Conservation (phyloP, 495 filamentous ascomycete genomes). For the Rhypophila decipiens region DNA sequence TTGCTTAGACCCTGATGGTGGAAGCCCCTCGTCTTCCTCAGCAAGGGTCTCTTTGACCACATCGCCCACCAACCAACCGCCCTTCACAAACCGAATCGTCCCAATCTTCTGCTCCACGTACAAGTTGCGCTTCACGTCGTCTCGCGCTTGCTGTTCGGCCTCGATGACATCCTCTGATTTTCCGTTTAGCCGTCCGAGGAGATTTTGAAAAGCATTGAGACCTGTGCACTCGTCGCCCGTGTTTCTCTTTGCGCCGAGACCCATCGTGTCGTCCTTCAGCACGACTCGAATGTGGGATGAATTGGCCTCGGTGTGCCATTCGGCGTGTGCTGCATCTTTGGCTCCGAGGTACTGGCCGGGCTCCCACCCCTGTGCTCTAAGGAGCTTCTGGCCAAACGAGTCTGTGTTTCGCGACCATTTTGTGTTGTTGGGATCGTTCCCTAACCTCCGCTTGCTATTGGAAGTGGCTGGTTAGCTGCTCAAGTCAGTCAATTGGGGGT, state of each 20-base stretch:
- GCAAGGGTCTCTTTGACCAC: conserved; percentile 14
- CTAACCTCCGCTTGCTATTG: conserved; percentile 80
- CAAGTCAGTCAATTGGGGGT: not conserved
- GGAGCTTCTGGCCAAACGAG: conserved; percentile 78
- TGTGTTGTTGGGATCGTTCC: conserved; percentile 88
- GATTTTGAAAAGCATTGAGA: conserved; percentile 71
- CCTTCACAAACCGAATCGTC: conserved; percentile 70
- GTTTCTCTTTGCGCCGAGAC: conserved; percentile 69
- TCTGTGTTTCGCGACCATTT: conserved; percentile 77
- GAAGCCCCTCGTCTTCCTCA: not conserved
- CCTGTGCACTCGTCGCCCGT: conserved; percentile 72
- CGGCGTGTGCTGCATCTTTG: conserved; percentile 62
- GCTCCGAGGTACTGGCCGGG: conserved; percentile 77
- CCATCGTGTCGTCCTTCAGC: conserved; percentile 83
- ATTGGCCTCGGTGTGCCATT: conserved; percentile 68
- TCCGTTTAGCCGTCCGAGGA: conserved; percentile 85
- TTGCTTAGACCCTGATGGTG: too few species aligned
- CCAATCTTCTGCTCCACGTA: conserved; percentile 68
- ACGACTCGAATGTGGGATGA: conserved; percentile 70
- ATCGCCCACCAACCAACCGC: conserved; percentile 71
- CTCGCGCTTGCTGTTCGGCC: conserved; percentile 55
- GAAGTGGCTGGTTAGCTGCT: conserved; percentile 16
- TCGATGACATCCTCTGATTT: conserved; percentile 63
- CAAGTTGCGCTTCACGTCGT: conserved; percentile 56
- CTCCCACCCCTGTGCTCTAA: conserved; percentile 82